Base-by-base conservation (phyloP, 2,329 filamentous ascomycete species). In the Chrysoporthe cubensis region DNA sequence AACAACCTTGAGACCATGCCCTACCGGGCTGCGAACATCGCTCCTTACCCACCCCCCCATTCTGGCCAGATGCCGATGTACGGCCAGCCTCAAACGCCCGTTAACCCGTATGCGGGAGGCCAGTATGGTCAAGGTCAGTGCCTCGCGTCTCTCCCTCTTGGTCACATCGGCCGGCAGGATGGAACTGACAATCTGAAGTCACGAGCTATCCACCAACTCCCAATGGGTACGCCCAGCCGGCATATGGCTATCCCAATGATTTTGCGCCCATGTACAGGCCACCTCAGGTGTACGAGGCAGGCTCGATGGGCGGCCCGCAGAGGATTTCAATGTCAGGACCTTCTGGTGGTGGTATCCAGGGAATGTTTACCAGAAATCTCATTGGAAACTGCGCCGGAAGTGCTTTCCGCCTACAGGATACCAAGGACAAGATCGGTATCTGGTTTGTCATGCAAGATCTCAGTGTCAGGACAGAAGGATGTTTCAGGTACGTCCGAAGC, bases 391-490 rank as follows among this genome's bases (percentile, higher is more conserved):
- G 97, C 63, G 90, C 93, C 6, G 94, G 94, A 43, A 97, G 94
- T 75, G 95, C 95, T 1, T 95, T 94, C 76, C 88, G 91, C 43
- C 85, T 98, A 64, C 90, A 88, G 2, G 94, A 98, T 72, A 87
- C 89, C 0, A 83, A 91, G 18, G 90, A 93, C 71, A 92, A 93
- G 77, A 88, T 92, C 62, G 95, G 95, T 1, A 94, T 97, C 71
- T 99, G 95, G 95, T 99, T 99, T 75, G 92, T 99, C 58, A 83
- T 98, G 64, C 95, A 97, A 78, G 96, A 99, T 80, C 83, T 99
- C 56, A 97, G 94, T 74, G 95, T 99, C 43, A 88, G 96, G 58
- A 97, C 94, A 0, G 96, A 98, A 78, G 96, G 96, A 13, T 87
- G 84, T 69, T 99, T 98, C 79, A 87, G 95, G 93, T 96, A 85